Evolutionary conservation across 257 asterid genomes (phyloP).

Genomic region (Solanum habrochaites): DNA sequence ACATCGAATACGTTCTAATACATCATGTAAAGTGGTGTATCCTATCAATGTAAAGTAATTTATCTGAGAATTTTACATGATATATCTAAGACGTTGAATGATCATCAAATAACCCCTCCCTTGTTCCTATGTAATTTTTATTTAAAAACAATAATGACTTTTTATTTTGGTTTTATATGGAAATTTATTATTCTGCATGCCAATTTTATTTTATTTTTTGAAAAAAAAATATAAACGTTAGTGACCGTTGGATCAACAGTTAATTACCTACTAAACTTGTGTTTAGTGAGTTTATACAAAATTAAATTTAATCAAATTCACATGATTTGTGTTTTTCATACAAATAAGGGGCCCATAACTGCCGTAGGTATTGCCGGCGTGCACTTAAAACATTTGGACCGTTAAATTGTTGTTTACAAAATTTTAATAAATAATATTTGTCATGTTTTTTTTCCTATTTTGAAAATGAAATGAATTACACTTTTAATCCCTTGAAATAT

Average conservation of each 20-base stretch:
- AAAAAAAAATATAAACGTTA: not conserved
- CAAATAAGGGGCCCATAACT: not conserved
- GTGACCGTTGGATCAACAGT: constrained; percentile 1
- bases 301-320: not conserved
- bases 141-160: not conserved
- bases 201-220: not conserved
- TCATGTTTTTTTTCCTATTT: not conserved
- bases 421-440: not conserved
- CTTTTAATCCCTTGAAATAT: not conserved
- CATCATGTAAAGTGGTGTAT: not conserved
- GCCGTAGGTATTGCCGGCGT: not conserved
- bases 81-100: not conserved
- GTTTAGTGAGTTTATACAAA: not conserved
- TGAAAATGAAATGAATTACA: not conserved
- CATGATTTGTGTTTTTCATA: not conserved
- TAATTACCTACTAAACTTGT: not conserved
- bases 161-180: not conserved
- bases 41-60: too few relatives aligned
- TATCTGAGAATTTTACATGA: too few relatives aligned
- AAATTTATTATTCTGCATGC: not conserved
- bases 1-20: too few relatives aligned
- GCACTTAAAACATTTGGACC: not conserved
- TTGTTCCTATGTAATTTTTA: not conserved
- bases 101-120: not conserved
- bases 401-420: not conserved